phyloP scores from a whole-genome alignment of 2,329 filamentous ascomycete genomes.

The Colletotrichum kahawae region DNA sequence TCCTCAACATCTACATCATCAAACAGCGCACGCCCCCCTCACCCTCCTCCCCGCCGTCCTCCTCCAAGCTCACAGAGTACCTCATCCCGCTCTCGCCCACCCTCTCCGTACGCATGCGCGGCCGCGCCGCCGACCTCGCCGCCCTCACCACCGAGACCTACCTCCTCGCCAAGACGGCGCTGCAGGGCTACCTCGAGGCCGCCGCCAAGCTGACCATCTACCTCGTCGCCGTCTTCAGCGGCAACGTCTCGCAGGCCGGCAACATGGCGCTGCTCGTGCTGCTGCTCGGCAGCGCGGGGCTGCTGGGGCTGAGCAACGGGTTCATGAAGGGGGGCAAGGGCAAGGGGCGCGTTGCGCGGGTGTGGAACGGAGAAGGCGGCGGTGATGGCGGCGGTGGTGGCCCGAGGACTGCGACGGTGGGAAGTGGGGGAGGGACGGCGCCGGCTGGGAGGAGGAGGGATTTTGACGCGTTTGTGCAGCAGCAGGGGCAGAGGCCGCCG shows the following conservation, averaged over 20 bases:
- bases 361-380: neutral
- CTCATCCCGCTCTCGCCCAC: slow-evolving; percentile 57
- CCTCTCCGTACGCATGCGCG: slow-evolving; percentile 57
- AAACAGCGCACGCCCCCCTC: slow-evolving; percentile 47
- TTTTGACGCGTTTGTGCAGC: neutral
- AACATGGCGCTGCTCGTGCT: slow-evolving; percentile 56
- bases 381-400: neutral
- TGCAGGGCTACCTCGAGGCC: slow-evolving; percentile 58
- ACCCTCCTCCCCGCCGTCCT: neutral
- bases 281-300: slow-evolving; percentile 55
- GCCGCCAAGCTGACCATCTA: slow-evolving; percentile 63
- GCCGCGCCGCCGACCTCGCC: slow-evolving; percentile 59
- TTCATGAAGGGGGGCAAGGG: slow-evolving; percentile 52
- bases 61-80: slow-evolving; percentile 45
- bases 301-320: slow-evolving; percentile 60
- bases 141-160: slow-evolving; percentile 63
- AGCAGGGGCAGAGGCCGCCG: neutral
- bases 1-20: slow-evolving; percentile 62
- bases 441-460: neutral
- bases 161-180: slow-evolving; percentile 55
- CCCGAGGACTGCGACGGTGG: neutral
- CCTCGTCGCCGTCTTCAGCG: slow-evolving; percentile 57
- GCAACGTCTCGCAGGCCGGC: slow-evolving; percentile 59
- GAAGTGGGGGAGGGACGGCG: neutral
- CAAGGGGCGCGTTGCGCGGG: slow-evolving; percentile 51